These are phyloP conservation scores for Nothophytophthora sp. DNA, from an alignment of 352 stramenopile genomes.

Conservation along the genomic window DNA sequence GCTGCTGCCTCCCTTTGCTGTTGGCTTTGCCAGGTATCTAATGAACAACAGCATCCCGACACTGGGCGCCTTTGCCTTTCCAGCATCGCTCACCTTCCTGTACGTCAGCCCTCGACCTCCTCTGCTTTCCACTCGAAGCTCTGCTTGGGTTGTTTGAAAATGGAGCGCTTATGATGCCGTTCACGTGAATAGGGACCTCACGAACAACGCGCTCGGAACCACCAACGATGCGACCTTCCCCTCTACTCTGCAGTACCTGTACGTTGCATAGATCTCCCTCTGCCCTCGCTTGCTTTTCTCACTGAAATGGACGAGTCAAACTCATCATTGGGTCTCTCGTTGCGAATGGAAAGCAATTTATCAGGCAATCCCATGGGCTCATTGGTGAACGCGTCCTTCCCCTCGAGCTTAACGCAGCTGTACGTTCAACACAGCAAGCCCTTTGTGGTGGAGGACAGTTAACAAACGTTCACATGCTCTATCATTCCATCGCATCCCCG, in stretches of 20 bases:
- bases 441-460: too few species aligned
- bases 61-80: slow-evolving; percentile 21
- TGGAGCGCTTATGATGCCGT: not conserved
- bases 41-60: slow-evolving; percentile 35
- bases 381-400: slow-evolving; percentile 22
- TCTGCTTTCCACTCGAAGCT: too few species aligned
- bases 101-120: too few species aligned
- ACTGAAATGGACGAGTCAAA: too few species aligned
- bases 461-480: not conserved
- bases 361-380: slow-evolving; percentile 38
- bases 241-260: slow-evolving; percentile 25
- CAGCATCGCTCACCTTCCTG: slow-evolving; percentile 22
- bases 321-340: too few species aligned
- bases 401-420: slow-evolving; percentile 30
- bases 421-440: slow-evolving; percentile 13
- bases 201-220: slow-evolving; percentile 20
- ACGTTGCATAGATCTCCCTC: slow-evolving; percentile 2
- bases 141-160: not conserved
- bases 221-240: slow-evolving; percentile 11
- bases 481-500: not conserved
- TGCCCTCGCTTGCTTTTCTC: too few species aligned
- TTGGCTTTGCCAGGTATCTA: slow-evolving; percentile 18
- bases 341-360: slow-evolving; percentile 36
- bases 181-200: slow-evolving; percentile 14
- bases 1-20: too few species aligned